phyloP scores from a whole-genome alignment of 2,329 filamentous ascomycete species.

The Tolypocladium ovalisporum region DNA sequence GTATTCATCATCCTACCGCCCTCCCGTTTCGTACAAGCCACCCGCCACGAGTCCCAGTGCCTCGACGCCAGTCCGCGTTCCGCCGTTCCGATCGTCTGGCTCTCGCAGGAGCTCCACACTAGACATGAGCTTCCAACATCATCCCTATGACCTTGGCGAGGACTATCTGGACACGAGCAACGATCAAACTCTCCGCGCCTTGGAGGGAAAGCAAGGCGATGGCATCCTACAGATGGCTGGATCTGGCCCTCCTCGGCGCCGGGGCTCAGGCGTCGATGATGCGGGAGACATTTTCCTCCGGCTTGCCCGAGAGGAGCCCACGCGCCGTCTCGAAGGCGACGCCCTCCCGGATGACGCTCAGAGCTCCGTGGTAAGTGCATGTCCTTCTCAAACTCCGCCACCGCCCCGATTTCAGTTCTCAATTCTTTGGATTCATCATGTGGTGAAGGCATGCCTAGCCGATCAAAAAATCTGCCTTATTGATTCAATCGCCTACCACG shows the following conservation, averaged over 20 bases:
- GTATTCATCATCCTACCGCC: slow-evolving; percentile 25
- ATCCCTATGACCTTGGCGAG: slow-evolving; percentile 32
- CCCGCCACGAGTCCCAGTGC: slow-evolving; percentile 20
- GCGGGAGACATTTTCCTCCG: slow-evolving; percentile 48
- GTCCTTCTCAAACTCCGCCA: neutral
- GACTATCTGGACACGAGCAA: slow-evolving; percentile 32
- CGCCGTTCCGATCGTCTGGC: slow-evolving; percentile 46
- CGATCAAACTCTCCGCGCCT: slow-evolving; percentile 38
- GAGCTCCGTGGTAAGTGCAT: slow-evolving; percentile 34
- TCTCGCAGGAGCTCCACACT: slow-evolving; percentile 42
- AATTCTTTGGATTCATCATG: neutral
- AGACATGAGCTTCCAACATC: slow-evolving; percentile 39
- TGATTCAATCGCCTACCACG: neutral
- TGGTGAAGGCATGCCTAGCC: neutral
- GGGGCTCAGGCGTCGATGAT: slow-evolving; percentile 34
- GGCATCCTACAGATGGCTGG: slow-evolving; percentile 25
- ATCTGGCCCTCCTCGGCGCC: slow-evolving; percentile 24
- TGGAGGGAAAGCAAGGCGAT: slow-evolving; percentile 30
- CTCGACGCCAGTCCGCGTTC: slow-evolving; percentile 28
- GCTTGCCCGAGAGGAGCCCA: slow-evolving; percentile 43
- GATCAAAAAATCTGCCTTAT: neutral
- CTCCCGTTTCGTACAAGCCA: slow-evolving; percentile 38
- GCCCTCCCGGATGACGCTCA: slow-evolving; percentile 21
- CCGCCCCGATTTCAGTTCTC: neutral
- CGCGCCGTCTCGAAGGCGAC: slow-evolving; percentile 24